These are phyloP conservation scores for Saitozyma podzolica DNA, from an alignment of 768 basidiomycete genomes.

Conservation along the genomic window DNA sequence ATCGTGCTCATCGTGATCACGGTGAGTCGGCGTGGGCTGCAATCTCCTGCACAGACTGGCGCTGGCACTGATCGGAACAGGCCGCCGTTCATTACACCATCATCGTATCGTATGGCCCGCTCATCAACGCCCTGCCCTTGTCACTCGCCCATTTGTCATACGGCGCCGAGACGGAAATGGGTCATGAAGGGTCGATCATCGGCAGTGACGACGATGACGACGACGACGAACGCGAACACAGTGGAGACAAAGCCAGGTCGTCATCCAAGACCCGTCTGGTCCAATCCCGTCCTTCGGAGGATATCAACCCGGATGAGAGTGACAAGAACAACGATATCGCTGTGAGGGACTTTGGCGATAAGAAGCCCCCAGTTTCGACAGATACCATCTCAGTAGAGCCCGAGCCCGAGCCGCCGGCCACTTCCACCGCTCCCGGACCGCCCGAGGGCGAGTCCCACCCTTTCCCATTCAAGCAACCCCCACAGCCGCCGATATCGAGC, in stretches of 20 bases:
- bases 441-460: too few species aligned
- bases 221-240: conserved; percentile 9
- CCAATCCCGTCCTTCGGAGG: conserved; percentile 1
- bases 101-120: conserved; percentile 75
- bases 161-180: conserved; percentile 48
- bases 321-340: conserved; percentile 12
- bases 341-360: conserved; percentile 2
- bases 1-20: conserved; percentile 80
- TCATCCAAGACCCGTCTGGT: conserved; percentile 10
- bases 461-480: too few species aligned
- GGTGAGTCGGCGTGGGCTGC: conserved; percentile 55
- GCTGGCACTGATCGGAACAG: conserved; percentile 52
- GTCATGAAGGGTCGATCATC: conserved; percentile 37
- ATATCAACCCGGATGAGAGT: conserved; percentile 4
- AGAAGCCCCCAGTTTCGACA: not conserved
- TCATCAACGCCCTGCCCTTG: conserved; percentile 72
- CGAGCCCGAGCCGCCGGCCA: too few species aligned
- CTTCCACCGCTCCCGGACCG: too few species aligned
- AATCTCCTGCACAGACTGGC: not conserved
- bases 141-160: conserved; percentile 72
- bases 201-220: conserved; percentile 23
- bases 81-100: conserved; percentile 72
- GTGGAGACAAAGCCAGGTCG: not conserved
- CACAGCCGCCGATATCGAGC: too few species aligned
- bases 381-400: too few species aligned